Percentiles rank a stretch among this genome's conserved stretches.
phyloP scores from a whole-genome alignment of 2,329 filamentous ascomycete genomes.

The Talaromyces marneffei region DNA sequence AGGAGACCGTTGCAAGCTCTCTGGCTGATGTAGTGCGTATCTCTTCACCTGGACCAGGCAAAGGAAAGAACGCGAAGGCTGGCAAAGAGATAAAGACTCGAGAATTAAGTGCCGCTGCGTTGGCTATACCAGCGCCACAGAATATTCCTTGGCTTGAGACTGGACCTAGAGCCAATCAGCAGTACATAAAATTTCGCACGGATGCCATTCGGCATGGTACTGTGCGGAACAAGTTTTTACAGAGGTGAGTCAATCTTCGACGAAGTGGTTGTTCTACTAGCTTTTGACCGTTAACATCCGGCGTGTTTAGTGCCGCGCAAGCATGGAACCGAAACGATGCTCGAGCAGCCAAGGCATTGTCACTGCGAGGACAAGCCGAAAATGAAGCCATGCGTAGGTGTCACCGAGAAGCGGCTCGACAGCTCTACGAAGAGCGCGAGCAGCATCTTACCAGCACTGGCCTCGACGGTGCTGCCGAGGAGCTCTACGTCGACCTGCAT shows the following conservation, averaged over 20 bases:
- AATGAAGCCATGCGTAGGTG: slow-evolving; percentile 97
- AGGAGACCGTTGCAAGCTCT: slow-evolving; percentile 67
- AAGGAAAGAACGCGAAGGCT: slow-evolving; percentile 51
- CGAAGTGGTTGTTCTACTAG: not conserved
- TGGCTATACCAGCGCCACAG: slow-evolving; percentile 79
- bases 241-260: slow-evolving; percentile 56
- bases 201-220: slow-evolving; percentile 97
- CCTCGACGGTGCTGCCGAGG: slow-evolving; percentile 49
- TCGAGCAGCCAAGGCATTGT: slow-evolving; percentile 88
- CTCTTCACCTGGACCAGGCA: slow-evolving; percentile 68
- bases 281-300: not conserved
- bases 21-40: slow-evolving; percentile 93
- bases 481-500: slow-evolving; percentile 92
- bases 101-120: slow-evolving; percentile 74
- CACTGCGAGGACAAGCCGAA: slow-evolving; percentile 88
- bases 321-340: slow-evolving; percentile 98
- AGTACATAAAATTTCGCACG: slow-evolving; percentile 88
- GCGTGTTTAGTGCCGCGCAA: slow-evolving; percentile 68
- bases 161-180: slow-evolving; percentile 81
- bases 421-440: slow-evolving; percentile 91
- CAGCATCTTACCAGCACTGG: slow-evolving; percentile 50
- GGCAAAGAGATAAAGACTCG: slow-evolving; percentile 58
- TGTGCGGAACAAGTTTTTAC: slow-evolving; percentile 91
- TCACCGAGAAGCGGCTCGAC: slow-evolving; percentile 84
- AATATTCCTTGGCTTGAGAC: slow-evolving; percentile 97